Evolutionary conservation across 2,329 filamentous ascomycete species (phyloP).

Genomic region (Trichoderma endophyticum): DNA sequence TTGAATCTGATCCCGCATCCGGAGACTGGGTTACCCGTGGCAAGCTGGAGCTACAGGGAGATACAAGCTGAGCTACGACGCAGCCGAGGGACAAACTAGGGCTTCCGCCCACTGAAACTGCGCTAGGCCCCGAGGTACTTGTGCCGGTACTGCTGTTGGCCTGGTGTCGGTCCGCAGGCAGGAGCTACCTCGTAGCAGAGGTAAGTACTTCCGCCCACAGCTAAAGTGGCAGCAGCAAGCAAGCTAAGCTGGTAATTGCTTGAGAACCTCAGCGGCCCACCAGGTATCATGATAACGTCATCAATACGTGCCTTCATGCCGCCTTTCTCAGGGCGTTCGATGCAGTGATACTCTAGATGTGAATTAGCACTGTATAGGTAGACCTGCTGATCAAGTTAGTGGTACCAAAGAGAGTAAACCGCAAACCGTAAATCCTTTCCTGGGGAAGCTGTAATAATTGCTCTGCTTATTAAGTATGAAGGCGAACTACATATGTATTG

Average conservation of each 20-base stretch:
- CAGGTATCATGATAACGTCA: conserved; percentile 32
- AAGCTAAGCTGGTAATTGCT: neutral
- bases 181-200: neutral
- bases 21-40: neutral
- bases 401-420: neutral
- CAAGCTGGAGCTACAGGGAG: conserved; percentile 4
- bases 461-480: neutral
- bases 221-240: neutral
- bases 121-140: neutral
- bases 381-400: neutral
- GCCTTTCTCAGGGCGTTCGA: neutral
- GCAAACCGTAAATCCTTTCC: neutral
- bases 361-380: neutral
- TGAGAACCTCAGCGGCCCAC: neutral
- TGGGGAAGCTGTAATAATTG: neutral
- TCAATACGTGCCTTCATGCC: neutral
- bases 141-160: too few species aligned
- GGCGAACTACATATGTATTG: neutral
- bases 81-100: conserved; percentile 5
- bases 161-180: neutral
- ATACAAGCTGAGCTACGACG: conserved; percentile 18
- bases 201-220: neutral
- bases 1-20: conserved; percentile 7
- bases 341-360: neutral
- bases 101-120: conserved; percentile 10